phyloP scores from a whole-genome alignment of 495 filamentous ascomycete genomes.

The Parathielavia hyrcaniae region DNA sequence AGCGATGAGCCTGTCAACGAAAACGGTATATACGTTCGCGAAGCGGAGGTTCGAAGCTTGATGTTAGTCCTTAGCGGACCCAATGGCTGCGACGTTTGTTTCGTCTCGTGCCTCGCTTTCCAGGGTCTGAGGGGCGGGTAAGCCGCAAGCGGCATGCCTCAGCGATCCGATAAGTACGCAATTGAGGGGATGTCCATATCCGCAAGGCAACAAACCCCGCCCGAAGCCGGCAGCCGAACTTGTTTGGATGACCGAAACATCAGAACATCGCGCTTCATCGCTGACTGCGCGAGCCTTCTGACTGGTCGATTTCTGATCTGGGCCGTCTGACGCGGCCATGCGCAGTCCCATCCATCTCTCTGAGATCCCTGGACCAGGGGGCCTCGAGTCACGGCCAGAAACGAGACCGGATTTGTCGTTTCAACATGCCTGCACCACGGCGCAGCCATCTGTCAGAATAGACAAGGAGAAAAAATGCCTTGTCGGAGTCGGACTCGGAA shows the following conservation, averaged over 20 bases:
- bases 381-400: background rate
- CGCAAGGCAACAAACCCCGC: conserved; percentile 9
- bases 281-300: conserved; percentile 17
- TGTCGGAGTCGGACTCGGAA: background rate
- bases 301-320: conserved; percentile 20
- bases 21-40: too few species aligned
- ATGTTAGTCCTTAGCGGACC: too few species aligned
- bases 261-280: conserved; percentile 30
- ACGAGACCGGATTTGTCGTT: background rate
- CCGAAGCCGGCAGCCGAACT: too few species aligned
- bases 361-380: background rate
- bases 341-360: background rate
- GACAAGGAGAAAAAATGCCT: background rate
- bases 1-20: background rate
- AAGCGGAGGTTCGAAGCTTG: too few species aligned
- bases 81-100: too few species aligned
- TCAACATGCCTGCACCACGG: too few species aligned
- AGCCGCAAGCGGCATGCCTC: too few species aligned
- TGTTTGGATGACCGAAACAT: conserved; percentile 33
- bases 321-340: background rate
- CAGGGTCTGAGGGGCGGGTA: too few species aligned
- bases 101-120: too few species aligned
- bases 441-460: background rate
- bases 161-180: too few species aligned
- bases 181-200: too few species aligned